A percentile compares a stretch with the other conserved stretches of the same genome.
Conservation (phyloP, 352 stramenopile species). For the Globisporangium splendens region DNA sequence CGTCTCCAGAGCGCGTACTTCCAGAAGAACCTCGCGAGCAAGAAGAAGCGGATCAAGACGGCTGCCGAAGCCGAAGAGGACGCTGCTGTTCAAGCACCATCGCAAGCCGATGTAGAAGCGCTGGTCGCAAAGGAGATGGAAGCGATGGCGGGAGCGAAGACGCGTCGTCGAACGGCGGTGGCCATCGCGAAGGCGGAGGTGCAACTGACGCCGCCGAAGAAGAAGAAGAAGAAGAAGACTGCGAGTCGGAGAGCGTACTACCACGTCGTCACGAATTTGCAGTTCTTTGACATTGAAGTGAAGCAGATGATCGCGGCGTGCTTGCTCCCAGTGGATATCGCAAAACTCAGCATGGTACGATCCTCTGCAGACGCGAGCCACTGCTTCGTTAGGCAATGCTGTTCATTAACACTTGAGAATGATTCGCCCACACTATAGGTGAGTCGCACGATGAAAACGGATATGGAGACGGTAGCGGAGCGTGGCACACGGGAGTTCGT, state of each 20-base stretch:
- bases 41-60: slow-evolving; percentile 31
- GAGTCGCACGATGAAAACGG: slow-evolving; percentile 30
- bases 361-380: not conserved
- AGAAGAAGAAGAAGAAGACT: slow-evolving; percentile 9
- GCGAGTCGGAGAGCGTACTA: slow-evolving; percentile 5
- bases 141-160: not conserved
- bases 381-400: too few relatives aligned
- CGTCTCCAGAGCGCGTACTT: slow-evolving; percentile 67
- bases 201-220: not conserved
- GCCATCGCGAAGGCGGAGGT: not conserved
- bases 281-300: slow-evolving; percentile 43
- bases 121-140: not conserved
- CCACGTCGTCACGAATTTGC: slow-evolving; percentile 38
- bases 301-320: slow-evolving; percentile 49
- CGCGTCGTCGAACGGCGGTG: not conserved
- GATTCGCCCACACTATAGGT: slow-evolving; percentile 42
- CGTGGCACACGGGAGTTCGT: slow-evolving; percentile 36
- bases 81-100: not conserved
- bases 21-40: slow-evolving; percentile 49
- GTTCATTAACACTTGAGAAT: slow-evolving; percentile 9
- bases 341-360: slow-evolving; percentile 56
- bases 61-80: slow-evolving; percentile 2
- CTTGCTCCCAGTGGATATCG: slow-evolving; percentile 34
- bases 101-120: not conserved
- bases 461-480: slow-evolving; percentile 56